A percentile compares a stretch with the other conserved stretches of the same genome.
Conservation (phyloP, 2,329 filamentous ascomycete species). For the Trichoderma koningiopsis region DNA sequence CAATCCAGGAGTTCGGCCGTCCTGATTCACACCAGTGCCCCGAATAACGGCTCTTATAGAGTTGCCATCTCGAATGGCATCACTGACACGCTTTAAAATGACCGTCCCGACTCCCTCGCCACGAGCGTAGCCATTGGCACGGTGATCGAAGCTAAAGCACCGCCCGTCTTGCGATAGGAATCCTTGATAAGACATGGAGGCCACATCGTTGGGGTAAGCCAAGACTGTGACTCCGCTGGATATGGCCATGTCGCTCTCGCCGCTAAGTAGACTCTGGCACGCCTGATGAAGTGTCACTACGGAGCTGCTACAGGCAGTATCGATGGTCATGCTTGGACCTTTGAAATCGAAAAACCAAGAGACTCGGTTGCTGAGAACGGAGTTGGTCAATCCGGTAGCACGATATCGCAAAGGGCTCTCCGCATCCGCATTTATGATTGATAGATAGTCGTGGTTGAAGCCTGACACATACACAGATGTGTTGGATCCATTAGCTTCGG, state of each 20-base stretch:
- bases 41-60: slow-evolving; percentile 40
- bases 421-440: slow-evolving; percentile 7
- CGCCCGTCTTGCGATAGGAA: slow-evolving; percentile 4
- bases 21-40: slow-evolving; percentile 39
- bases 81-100: slow-evolving; percentile 46
- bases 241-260: slow-evolving; percentile 37
- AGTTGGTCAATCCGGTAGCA: neutral
- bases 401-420: slow-evolving; percentile 17
- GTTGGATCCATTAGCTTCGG: neutral
- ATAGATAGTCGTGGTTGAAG: slow-evolving; percentile 14
- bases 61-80: slow-evolving; percentile 47
- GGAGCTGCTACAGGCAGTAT: slow-evolving; percentile 54
- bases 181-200: neutral
- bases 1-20: slow-evolving; percentile 47
- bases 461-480: slow-evolving; percentile 10
- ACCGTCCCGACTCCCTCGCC: slow-evolving; percentile 44
- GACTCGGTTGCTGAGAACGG: slow-evolving; percentile 36
- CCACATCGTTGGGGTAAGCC: slow-evolving; percentile 18
- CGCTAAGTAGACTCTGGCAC: slow-evolving; percentile 38
- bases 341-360: slow-evolving; percentile 51
- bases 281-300: slow-evolving; percentile 47
- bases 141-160: slow-evolving; percentile 26
- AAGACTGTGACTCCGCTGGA: slow-evolving; percentile 25
- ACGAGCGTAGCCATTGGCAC: slow-evolving; percentile 46
- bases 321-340: slow-evolving; percentile 51